These are phyloP conservation scores for Lasiodiplodia sp. DNA, from an alignment of 2,329 filamentous ascomycete species.

Conservation along the genomic window DNA sequence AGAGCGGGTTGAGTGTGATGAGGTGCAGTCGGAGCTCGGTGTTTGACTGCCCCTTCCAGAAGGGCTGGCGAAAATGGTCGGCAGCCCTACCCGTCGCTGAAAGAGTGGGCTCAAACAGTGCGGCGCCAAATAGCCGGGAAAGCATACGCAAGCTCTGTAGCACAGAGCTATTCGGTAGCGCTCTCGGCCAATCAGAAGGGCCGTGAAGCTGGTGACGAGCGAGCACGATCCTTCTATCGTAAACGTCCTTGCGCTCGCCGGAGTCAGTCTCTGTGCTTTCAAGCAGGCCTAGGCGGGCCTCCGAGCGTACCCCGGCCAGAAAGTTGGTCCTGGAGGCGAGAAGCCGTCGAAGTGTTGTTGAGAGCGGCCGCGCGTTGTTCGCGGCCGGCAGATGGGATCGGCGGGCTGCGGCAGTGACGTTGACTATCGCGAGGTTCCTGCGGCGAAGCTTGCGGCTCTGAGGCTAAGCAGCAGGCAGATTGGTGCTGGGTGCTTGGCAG, in stretches of 20 bases:
- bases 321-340: too few species aligned
- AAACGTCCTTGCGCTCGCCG: background rate
- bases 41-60: background rate
- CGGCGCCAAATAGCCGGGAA: background rate
- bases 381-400: background rate
- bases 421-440: background rate
- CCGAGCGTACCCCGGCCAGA: background rate
- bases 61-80: background rate
- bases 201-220: background rate
- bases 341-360: background rate
- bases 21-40: background rate
- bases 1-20: background rate
- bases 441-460: slow-evolving; percentile 19
- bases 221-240: background rate
- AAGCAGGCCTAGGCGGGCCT: background rate
- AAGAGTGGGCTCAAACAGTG: slow-evolving; percentile 8
- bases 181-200: slow-evolving; percentile 2
- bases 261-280: background rate
- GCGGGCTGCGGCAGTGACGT: background rate
- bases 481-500: slow-evolving; percentile 8
- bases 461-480: slow-evolving; percentile 4
- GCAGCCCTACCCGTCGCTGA: slow-evolving; percentile 6
- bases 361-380: background rate
- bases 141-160: slow-evolving; percentile 19
- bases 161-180: slow-evolving; percentile 22